These are phyloP conservation scores for Bryoglossum gracile DNA, from an alignment of 495 filamentous ascomycete species.

Conservation along the genomic window DNA sequence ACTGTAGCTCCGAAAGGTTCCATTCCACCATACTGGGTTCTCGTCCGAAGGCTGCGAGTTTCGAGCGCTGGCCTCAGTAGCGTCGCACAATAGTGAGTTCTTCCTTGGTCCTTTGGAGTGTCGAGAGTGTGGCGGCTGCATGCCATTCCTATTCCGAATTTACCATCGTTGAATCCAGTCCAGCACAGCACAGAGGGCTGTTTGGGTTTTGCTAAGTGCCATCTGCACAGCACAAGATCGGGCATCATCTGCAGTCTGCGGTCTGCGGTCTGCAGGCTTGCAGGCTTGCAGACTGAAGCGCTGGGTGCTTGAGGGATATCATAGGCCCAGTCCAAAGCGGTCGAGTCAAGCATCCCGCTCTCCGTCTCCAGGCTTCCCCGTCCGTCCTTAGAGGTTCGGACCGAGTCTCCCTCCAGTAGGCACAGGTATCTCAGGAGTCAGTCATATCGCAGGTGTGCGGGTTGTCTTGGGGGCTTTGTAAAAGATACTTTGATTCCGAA, in stretches of 20 bases:
- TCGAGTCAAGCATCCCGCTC: neutral
- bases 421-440: neutral
- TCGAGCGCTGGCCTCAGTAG: no score
- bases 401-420: neutral
- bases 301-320: no score
- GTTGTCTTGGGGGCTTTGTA: neutral
- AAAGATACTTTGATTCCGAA: neutral
- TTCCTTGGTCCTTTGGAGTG: neutral
- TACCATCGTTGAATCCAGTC: neutral
- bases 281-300: neutral
- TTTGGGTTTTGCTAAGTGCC: constrained; percentile 2
- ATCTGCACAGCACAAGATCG: constrained; percentile 15
- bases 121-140: neutral
- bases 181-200: no score
- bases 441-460: neutral
- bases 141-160: neutral
- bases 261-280: neutral
- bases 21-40: neutral
- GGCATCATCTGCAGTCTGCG: constrained; percentile 12
- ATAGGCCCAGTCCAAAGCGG: neutral
- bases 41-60: no score
- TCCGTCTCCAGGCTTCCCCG: neutral
- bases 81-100: neutral
- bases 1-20: neutral
- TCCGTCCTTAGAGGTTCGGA: neutral